Base-by-base conservation (phyloP, 371 early-diverging fungal species). In the Amoeboaphelidium protococcarum region DNA sequence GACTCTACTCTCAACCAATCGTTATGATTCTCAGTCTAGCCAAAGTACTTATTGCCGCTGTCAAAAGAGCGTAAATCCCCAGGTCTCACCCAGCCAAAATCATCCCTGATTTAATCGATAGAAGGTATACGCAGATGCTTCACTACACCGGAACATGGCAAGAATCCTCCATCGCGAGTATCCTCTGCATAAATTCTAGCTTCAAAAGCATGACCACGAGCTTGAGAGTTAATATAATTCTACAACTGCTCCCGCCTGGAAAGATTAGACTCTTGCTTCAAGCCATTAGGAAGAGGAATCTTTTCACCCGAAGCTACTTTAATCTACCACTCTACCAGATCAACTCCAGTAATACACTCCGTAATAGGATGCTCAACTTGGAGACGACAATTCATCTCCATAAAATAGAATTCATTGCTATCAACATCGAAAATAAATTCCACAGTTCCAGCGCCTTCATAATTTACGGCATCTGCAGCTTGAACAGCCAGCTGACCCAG, bases 321-420 rank as follows among this genome's bases (percentile, higher is more conserved):
- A 13, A 82, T 63, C 64, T 80, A 79, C 50, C 73, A 65, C 51
- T 83, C 85, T 13, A 91, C 92, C 13, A 96, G 64, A 65, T 96
- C 94, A n/a, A 84, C 54, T 0, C 81, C 82, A 41, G 88, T 87
- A 42, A 88, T 74, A 46, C 73, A 62, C 63, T 95, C 96, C 13
- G 94, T 90, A 47, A 92, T 82, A 24, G 91, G 89, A 61, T 92
- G 96, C 63, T 95, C 94, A 45, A 86, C 87, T 56, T 82, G 82
- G 47, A 82, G 62, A 40, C 82, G 75, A 0, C 80, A 79, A 63
- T 82, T 82, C 62, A 82, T 65, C 54, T 82, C 82, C 58, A 82
- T 62, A 57, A 82, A 81, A 64, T 75, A 85, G 43, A 80, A 78
- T 48, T 74, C 66, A 47, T 71, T 70, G 31, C 63, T 64, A 42